Base-by-base conservation (phyloP, 176 grass and related monocot genomes). In the Rhynchospora tenuis region DNA sequence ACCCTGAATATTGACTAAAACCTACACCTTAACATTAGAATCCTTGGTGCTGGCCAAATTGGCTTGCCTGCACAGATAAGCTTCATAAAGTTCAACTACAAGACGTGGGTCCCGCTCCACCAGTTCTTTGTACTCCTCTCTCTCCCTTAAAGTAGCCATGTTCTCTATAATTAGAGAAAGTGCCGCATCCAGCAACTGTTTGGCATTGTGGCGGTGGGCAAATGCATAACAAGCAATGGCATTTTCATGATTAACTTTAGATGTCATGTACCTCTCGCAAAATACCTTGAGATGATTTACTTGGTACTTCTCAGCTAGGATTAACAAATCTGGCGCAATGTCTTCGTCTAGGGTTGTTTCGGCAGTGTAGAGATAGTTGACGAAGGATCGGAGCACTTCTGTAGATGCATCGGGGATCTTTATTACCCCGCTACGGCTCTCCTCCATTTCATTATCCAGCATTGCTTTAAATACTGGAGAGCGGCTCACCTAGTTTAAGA, bases 371-470 rank as follows among this genome's bases (percentile, higher is more conserved):
- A 98, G 77, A 76, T 94, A 98, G 66, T 93, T 51, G 19, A 98
- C 83, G 58, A 98, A 98, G 10, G 87, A 89, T 61, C 87, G 90
- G 48, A 98, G 95, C 29, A 93, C 84, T 54, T 93, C 89, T 16
- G 94, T 85, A 0, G 92, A 90, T 51, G 89, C 90, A 55, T 98
- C 95, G 22, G 89, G 80, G 44, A 98, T 98, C 82, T 92, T 98
- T 78, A 98, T 98, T 26, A 94, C 83, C 22, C 95, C 95, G 31
- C 92, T 98, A 24, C 90, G 84, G 57, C 95, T 94, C 83, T 98
- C 95, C 80, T 91, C 89, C 95, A 98, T 98, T 88, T 98, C 92
- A 69, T 91, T 98, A 59, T 94, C 95, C 52, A 98, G 92, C 95
- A 98, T 98, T 27, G 95, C 95, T 89, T 89, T 93, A 58, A 98